These are phyloP conservation scores for Candida gigantensis DNA, from an alignment of 1,139 yeast species.

Conservation along the genomic window DNA sequence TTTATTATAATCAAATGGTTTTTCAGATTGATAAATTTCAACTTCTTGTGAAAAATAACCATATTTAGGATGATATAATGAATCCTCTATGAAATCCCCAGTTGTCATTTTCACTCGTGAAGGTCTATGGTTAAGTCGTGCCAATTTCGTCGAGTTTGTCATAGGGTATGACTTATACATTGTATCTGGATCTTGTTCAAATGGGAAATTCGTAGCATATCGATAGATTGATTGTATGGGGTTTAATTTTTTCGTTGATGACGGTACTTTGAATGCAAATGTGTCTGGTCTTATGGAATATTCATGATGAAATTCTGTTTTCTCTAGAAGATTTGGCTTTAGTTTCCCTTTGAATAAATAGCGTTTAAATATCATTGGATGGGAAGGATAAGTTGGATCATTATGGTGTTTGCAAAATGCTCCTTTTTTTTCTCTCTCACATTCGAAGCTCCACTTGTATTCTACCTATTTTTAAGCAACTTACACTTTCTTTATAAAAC, in stretches of 20 bases:
- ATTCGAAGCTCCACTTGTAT: too few relatives aligned
- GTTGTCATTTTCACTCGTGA: constrained; percentile 65
- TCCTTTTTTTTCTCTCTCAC: too few relatives aligned
- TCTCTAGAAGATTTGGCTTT: constrained; percentile 21
- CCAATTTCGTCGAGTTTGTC: constrained; percentile 48
- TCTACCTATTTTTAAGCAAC: too few relatives aligned
- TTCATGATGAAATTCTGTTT: constrained; percentile 40
- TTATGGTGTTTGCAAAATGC: too few relatives aligned
- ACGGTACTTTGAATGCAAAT: constrained; percentile 46
- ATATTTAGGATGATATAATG: constrained; percentile 76
- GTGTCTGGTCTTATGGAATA: constrained; percentile 52
- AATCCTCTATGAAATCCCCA: constrained; percentile 82
- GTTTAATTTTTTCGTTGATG: constrained; percentile 30
- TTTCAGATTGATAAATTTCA: constrained; percentile 67
- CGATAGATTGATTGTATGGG: constrained; percentile 40
- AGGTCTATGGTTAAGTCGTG: constrained; percentile 54
- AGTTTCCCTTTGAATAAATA: constrained; percentile 14
- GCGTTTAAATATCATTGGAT: constrained; percentile 6
- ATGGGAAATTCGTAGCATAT: constrained; percentile 48
- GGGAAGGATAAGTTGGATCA: too few relatives aligned
- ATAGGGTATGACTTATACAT: constrained; percentile 41
- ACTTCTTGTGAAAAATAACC: constrained; percentile 83
- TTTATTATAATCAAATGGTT: constrained; percentile 61
- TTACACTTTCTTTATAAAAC: too few relatives aligned
- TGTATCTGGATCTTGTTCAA: constrained; percentile 41